These are phyloP conservation scores for Echium plantagineum DNA, from an alignment of 257 asterid species.

Conservation along the genomic window DNA sequence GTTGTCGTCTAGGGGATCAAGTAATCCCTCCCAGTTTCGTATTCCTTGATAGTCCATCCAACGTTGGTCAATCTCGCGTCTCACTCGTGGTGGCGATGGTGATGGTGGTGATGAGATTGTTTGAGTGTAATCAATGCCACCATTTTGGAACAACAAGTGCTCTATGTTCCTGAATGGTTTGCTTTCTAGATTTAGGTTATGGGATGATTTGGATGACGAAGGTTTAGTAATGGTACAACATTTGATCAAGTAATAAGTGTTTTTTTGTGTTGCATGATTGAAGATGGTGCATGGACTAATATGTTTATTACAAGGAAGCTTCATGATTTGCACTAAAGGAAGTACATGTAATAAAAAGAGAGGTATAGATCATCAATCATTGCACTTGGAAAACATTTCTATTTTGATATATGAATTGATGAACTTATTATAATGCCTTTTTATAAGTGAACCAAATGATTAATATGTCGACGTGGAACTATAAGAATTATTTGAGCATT, in stretches of 20 bases:
- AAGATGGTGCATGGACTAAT: neutral
- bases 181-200: neutral
- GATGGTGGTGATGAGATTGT: neutral
- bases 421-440: too few species aligned
- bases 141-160: neutral
- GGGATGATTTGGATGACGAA: neutral
- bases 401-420: too few species aligned
- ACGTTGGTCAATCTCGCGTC: slow-evolving; percentile 9
- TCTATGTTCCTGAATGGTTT: neutral
- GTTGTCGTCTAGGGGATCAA: slow-evolving; percentile 69
- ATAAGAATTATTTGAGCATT: too few species aligned
- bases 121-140: neutral
- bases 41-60: slow-evolving; percentile 82
- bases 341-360: neutral
- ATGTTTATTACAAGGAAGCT: neutral
- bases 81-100: neutral
- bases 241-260: neutral
- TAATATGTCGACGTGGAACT: too few species aligned
- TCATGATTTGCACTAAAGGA: neutral
- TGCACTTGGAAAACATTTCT: too few species aligned
- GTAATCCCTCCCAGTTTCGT: slow-evolving; percentile 63
- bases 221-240: too few species aligned
- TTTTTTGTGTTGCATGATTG: neutral
- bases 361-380: neutral
- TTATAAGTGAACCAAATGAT: too few species aligned